Evolutionary conservation across 2,329 filamentous ascomycete genomes (phyloP), one percentile per base, ranked within the genome.

Genomic region (Alternaria tenuissima): DNA sequence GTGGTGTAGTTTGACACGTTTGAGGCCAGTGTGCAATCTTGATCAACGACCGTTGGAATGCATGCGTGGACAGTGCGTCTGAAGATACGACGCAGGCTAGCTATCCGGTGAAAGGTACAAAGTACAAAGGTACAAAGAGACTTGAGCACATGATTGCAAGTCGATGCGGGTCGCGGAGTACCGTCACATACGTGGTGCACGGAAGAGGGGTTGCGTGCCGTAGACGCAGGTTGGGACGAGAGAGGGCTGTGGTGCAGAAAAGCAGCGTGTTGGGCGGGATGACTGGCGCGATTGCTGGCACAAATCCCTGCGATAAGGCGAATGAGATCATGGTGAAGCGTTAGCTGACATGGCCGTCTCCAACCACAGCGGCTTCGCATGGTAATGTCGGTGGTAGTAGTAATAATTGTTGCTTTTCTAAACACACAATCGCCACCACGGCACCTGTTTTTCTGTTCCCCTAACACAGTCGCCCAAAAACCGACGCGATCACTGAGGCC

Each of bases 91-190:
- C 12, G 7, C 30, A 16, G 18, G 36, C 30, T 39, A 36, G n/a
- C 5, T 8, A 28, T 30, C 7, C 11, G 9, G 8, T 30, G 28
- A 1, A 30, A 12, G 28, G 28, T 30, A 30, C 28, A 30, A 30
- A 11, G 28, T 30, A 30, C 28, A 30, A 20, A 39, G 47, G 39
- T 60, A 53, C 44, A 43, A 44, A 55, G 52, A 30, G 51, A 54
- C 48, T 22, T 48, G 24, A 24, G 52, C 68, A 71, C 64, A 69
- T 71, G 67, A 73, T 63, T 49, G 57, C 12, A 22, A 20, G 20
- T 44, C 8, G 57, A 67, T 68, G 69, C 63, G 65, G 64, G 61
- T 30, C 12, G 43, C 49, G 43, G 24, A 51, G 32, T 44, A 53
- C 34, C 39, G 56, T 63, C 61, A 65, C 59, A 60, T 46, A 24